Evolutionary conservation across 2,329 filamentous ascomycete genomes (phyloP), one percentile per base, ranked within the genome.

Genomic region (Scolecobasidium constrictum): DNA sequence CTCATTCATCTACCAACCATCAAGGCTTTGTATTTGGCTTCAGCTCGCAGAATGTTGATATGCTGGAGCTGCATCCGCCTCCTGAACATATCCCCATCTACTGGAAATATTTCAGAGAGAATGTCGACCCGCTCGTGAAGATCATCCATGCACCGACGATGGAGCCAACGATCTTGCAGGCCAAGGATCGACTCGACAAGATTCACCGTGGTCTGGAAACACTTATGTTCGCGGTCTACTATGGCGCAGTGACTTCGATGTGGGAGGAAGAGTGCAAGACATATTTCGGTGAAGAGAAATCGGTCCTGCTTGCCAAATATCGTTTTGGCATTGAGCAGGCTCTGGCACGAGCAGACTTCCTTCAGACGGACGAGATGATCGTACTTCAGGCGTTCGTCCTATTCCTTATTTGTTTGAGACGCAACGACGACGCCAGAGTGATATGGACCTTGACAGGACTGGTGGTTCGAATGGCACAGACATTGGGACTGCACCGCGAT

Each of bases 21-120:
- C 81, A 86, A 43, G 73, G 74, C 18, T 88, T 85, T 56, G 68
- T 87, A 19, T 73, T 87, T 48, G 81, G 82, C 5, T 84, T 83
- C 56, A 78, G 74, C 47, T 86, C 82, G 1, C 70, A 73, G n/a
- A 76, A 75, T 48, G 77, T 85, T 19, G 75, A 86, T 50, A 63
- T 86, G 49, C 62, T 71, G 15, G 65, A 69, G 34, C 63, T 83
- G 12, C 82, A 86, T 51, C 83, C 83, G 2, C 54, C 77, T 1
- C 72, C 78, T 1, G 75, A 76, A 1, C 78, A 81, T 48, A 78
- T 83, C 38, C 70, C 69, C 0, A 73, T 75, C 38, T 75, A 85
- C 43, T 86, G 83, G 82, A 71, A 77, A 39, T 68, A 78, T 9
- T 87, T 77, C 58, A 73, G 79, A 48, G 78, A 85, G 49, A 85